Evolutionary conservation across 2,329 filamentous ascomycete species (phyloP), one percentile per base, ranked within the genome.

Genomic region (Sporothrix pallida): DNA sequence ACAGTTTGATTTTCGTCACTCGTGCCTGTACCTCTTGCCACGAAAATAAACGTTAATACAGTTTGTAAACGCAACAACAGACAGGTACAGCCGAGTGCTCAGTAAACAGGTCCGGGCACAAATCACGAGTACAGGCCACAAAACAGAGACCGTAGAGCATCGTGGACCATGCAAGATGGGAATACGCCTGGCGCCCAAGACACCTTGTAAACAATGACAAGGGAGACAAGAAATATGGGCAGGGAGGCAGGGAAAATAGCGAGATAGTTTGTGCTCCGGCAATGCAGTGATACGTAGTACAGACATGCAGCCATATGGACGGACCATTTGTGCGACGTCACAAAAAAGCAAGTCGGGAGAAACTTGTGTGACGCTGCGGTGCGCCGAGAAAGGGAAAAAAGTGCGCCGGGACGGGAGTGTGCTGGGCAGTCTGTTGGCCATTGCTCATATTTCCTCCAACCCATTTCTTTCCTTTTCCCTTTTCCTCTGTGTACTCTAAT

Each of bases 261-360:
- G 48, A 56, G 13, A 54, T 9, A 48, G 26, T 26, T 48, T 70
- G 48, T 69, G 46, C 8, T 69, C 67, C 31, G 26, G 26, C 13
- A 3, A 46, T 56, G 50, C n/a, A 2, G 67, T 70, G 31, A 1
- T 31, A 44, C 50, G 48, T 70, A 26, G 31, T n/a, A 56, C 67
- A 54, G 9, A 52, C 63, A 67, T 50, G 20, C 44, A 65, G 12
- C 60, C 37, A 65, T 46, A 65, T 46, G 37, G 60, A 23, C 60
- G 37, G 60, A 20, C 42, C 15, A 20, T 12, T 52, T 23, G 62
- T 9, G 17, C 20, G 20, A 48, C 62, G 42, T 63, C 17, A n/a
- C 31, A 17, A 10, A 31, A 31, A 48, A 48, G 65, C 65, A 68
- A 37, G 46, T n/a, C 62, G 62, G 62, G 20, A 48, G 42, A 26